These are phyloP conservation scores for Cutaneotrichosporon sp. DNA, from an alignment of 1,284 basidiomycete species.

Conservation along the genomic window DNA sequence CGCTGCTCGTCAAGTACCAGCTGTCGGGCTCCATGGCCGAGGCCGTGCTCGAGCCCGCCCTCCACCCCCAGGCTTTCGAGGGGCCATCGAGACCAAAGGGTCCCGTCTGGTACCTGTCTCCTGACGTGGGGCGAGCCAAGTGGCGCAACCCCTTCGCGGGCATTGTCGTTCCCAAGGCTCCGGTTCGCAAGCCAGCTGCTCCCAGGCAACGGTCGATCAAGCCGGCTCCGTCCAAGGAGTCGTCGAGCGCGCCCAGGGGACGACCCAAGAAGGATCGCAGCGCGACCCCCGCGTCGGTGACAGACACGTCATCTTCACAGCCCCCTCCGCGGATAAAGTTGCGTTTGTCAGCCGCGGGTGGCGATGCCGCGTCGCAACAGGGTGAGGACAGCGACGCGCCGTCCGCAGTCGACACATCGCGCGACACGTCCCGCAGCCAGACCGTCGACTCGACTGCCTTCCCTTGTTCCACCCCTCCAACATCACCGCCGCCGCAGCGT, in stretches of 20 bases:
- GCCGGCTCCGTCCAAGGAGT: slow-evolving; percentile 13
- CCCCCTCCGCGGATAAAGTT: slow-evolving; percentile 23
- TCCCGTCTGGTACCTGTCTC: slow-evolving; percentile 45
- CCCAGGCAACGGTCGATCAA: slow-evolving; percentile 26
- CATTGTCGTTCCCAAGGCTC: slow-evolving; percentile 43
- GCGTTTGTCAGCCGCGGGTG: slow-evolving; percentile 10
- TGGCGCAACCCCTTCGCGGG: slow-evolving; percentile 50
- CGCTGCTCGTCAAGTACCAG: slow-evolving; percentile 47
- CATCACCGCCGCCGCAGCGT: slow-evolving; percentile 1
- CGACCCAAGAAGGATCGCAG: slow-evolving; percentile 11
- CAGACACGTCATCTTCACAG: slow-evolving; percentile 8
- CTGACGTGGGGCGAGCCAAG: slow-evolving; percentile 33
- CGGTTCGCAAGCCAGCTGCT: slow-evolving; percentile 37
- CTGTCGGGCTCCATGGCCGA: slow-evolving; percentile 48
- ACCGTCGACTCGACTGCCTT: slow-evolving; percentile 15
- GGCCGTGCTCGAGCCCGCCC: slow-evolving; percentile 43
- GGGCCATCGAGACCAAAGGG: slow-evolving; percentile 44
- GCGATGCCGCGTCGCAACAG: neutral
- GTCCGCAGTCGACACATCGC: slow-evolving; percentile 7
- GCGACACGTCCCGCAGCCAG: slow-evolving; percentile 18
- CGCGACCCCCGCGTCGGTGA: slow-evolving; percentile 7
- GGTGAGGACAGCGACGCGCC: slow-evolving; percentile 19
- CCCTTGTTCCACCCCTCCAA: slow-evolving; percentile 9
- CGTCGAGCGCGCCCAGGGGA: slow-evolving; percentile 9
- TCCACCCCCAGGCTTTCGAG: slow-evolving; percentile 46